phyloP scores from a whole-genome alignment of 2,329 filamentous ascomycete genomes.

The Fusarium musae region DNA sequence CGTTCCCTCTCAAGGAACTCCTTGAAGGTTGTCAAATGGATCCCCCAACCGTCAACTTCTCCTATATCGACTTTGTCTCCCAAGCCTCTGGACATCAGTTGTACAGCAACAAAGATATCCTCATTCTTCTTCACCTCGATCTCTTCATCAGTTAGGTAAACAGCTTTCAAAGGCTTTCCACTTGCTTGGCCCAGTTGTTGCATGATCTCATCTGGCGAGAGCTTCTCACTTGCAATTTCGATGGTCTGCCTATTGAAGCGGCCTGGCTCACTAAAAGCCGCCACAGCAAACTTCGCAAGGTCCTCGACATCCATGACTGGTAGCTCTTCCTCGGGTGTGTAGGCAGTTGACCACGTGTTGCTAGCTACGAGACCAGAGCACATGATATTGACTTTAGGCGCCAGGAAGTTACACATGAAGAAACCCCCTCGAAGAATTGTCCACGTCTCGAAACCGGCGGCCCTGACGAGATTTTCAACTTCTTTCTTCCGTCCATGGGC shows the following conservation, averaged over 20 bases:
- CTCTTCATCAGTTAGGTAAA: neutral
- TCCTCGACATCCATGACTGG: slow-evolving; percentile 12
- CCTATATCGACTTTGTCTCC: neutral
- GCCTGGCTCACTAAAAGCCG: neutral
- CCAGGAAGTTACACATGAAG: slow-evolving; percentile 16
- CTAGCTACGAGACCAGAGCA: neutral
- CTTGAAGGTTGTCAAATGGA: neutral
- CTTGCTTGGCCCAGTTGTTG: neutral
- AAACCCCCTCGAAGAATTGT: slow-evolving; percentile 8
- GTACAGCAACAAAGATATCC: neutral
- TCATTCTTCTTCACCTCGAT: neutral
- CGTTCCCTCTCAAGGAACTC: neutral
- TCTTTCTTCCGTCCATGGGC: neutral
- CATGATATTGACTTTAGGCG: slow-evolving; percentile 10
- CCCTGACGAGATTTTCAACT: neutral
- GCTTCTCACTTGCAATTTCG: slow-evolving; percentile 1
- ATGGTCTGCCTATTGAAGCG: neutral
- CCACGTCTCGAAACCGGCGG: neutral
- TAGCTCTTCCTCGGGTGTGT: neutral
- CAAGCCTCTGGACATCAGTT: neutral
- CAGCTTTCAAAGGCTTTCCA: neutral
- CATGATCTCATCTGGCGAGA: neutral
- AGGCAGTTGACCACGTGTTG: neutral
- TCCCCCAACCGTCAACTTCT: neutral
- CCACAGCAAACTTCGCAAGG: slow-evolving; percentile 2